These are phyloP conservation scores for Panaeolus cyanescens DNA, from an alignment of 768 basidiomycete species.

Conservation along the genomic window DNA sequence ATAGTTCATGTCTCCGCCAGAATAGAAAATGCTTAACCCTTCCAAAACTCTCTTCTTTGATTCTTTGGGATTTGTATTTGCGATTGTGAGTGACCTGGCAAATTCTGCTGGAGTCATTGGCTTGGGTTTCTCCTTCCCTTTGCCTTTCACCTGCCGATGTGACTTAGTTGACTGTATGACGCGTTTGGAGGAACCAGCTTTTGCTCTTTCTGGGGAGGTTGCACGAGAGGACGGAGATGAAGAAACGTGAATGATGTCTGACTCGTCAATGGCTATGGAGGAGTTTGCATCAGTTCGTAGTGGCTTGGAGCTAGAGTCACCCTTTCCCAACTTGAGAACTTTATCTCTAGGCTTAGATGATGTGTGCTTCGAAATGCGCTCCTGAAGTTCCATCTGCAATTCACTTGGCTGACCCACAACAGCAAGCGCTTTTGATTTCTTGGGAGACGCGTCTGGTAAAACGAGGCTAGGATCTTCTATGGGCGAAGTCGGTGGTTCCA, in stretches of 20 bases:
- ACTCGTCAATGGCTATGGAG: constrained; percentile 18
- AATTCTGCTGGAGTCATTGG: constrained; percentile 54
- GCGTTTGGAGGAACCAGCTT: constrained; percentile 11
- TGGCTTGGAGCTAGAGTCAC: neutral
- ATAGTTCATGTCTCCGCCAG: constrained; percentile 56
- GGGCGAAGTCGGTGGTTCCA: constrained; percentile 29
- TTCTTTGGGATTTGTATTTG: constrained; percentile 10
- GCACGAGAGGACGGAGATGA: constrained; percentile 35
- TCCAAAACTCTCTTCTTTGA: constrained; percentile 38
- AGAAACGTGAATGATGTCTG: constrained; percentile 28
- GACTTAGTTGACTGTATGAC: constrained; percentile 10
- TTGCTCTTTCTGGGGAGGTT: constrained; percentile 22
- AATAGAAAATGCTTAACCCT: constrained; percentile 59
- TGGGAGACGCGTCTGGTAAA: neutral
- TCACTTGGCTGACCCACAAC: constrained; percentile 26
- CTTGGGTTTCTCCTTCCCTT: constrained; percentile 36
- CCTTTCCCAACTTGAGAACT: constrained; percentile 24
- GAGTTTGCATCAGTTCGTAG: neutral
- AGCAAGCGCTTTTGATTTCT: constrained; percentile 11
- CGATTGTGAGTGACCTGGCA: constrained; percentile 43
- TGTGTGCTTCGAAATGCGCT: constrained; percentile 34
- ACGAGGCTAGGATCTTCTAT: constrained; percentile 33
- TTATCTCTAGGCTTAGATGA: constrained; percentile 30
- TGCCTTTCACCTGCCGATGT: constrained; percentile 17
- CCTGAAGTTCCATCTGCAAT: constrained; percentile 33